Evolutionary conservation across 495 filamentous ascomycete species (phyloP), one percentile per base, ranked within the genome.

Genomic region (Talaromyces wortmannii): DNA sequence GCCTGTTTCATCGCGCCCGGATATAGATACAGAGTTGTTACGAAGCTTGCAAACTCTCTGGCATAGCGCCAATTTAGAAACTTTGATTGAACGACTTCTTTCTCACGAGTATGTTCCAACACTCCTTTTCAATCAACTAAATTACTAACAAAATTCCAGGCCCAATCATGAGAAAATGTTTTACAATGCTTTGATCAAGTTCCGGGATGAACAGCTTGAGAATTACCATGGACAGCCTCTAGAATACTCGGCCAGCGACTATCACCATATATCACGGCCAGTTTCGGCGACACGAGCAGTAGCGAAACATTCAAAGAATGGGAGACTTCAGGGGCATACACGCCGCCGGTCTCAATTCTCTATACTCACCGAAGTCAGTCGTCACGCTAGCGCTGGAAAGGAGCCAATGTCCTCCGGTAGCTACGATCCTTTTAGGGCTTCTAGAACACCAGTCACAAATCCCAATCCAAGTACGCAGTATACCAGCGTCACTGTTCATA

Each of bases 101-200:
- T 82, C 75, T 55, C 70, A 83, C 11, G 85, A 88, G 87, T 92
- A 81, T 78, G 84, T 76, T 33, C 46, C n/a, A 30, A 30, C 6
- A 52, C 45, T 46, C 33, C 43, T 49, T 17, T 48, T 53, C 43
- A 50, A 48, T 45, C 10, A n/a, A 16, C 16, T 30, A 17, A 6
- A 17, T 23, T 51, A 13, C 43, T 65, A 55, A 62, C 31, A 12
- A 15, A 15, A 16, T 30, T 44, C 47, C 54, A 95, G 90, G 58
- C 75, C 78, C 2, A 97, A 92, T 55, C 87, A 95, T 33, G 90
- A 96, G 62, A 92, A 95, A 59, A 75, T 91, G 63, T 95, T 97
- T 60, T 98, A 97, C 74, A 85, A 81, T 63, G 79, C 92, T 0
- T 81, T 98, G 18, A 70, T 85, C 56, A 85, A 83, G 59, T 92